Evolutionary conservation across 2,329 filamentous ascomycete species (phyloP).

Genomic region (Lasiodiplodia sp.): DNA sequence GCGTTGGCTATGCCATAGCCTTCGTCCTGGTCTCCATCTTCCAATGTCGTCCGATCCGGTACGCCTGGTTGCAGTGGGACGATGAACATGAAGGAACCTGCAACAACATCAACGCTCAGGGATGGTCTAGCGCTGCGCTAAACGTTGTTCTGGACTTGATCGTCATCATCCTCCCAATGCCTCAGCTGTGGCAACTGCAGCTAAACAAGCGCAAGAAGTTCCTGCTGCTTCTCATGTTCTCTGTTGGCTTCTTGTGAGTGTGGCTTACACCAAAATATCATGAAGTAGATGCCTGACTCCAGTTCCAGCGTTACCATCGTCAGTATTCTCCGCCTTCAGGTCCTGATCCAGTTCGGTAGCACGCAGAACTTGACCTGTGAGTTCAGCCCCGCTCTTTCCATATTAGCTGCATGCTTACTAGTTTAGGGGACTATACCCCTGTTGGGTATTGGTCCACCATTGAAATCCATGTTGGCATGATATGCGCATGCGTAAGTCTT

Average conservation of each 20-base stretch:
- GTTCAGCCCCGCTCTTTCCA: not conserved
- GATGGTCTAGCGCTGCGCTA: conserved; percentile 41
- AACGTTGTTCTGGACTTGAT: conserved; percentile 41
- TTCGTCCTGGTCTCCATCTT: conserved; percentile 35
- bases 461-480: conserved; percentile 49
- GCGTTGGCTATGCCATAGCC: conserved; percentile 36
- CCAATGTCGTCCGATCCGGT: conserved; percentile 36
- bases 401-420: not conserved
- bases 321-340: conserved; percentile 52
- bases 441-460: conserved; percentile 51
- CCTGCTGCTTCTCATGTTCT: conserved; percentile 46
- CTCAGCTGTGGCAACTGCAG: conserved; percentile 40
- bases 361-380: conserved; percentile 50
- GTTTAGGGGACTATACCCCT: conserved; percentile 44
- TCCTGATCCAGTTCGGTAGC: conserved; percentile 52
- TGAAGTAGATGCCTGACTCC: not conserved
- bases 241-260: conserved; percentile 44
- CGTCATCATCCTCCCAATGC: conserved; percentile 44
- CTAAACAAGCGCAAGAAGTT: conserved; percentile 44
- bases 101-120: conserved; percentile 44
- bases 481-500: conserved; percentile 49
- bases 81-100: conserved; percentile 38
- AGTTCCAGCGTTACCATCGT: conserved; percentile 48
- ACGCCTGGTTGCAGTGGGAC: conserved; percentile 40
- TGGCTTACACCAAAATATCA: not conserved